Evolutionary conservation across 75 land plant genomes (phyloP), one percentile per base, ranked within the genome.

Genomic region (Gnetum montanum): DNA sequence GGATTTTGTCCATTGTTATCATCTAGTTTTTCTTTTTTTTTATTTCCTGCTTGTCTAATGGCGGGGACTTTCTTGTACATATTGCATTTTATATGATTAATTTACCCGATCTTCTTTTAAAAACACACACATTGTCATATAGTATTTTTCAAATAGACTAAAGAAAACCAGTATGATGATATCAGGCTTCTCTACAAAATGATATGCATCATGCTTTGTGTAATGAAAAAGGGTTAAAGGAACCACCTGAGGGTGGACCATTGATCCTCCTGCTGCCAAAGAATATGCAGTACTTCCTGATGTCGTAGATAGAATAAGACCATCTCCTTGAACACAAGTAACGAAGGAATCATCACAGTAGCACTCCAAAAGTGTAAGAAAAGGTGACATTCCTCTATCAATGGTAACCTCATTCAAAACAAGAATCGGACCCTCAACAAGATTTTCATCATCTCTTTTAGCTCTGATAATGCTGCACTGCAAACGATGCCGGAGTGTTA

Each of bases 231-330:
- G 31, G 26, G 19, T 22, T 35, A 20, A 43, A 26, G 43, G 43
- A 65, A 66, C 36, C 78, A 78, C 98, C 88, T 94, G 98, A 49
- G 98, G 98, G 62, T 94, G 98, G 15, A 94, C 98, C 91, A 94
- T 83, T 4, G 98, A 94, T 24, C 98, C 98, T 58, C 98, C 98
- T 63, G 98, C 96, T 35, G 98, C 95, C 61, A 90, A 67, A 3
- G 98, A 94, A 68, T 94, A 94, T 40, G 98, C 98, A n/a, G 98
- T 94, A 62, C 98, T 94, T 20, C 98, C 98, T 43, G 98, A 90
- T n/a, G 98, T 85, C 31, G 96, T 94, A 25, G 98, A 90, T 43
- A 94, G 55, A 25, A 89, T 83, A 19, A 94, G 59, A 15, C 98
- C 98, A 67, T 94, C 98, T 30, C 98, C 98, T 81, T 94, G 98